Conservation (phyloP, 1,139 yeast species). For the Debaryomyces robertsiae region DNA sequence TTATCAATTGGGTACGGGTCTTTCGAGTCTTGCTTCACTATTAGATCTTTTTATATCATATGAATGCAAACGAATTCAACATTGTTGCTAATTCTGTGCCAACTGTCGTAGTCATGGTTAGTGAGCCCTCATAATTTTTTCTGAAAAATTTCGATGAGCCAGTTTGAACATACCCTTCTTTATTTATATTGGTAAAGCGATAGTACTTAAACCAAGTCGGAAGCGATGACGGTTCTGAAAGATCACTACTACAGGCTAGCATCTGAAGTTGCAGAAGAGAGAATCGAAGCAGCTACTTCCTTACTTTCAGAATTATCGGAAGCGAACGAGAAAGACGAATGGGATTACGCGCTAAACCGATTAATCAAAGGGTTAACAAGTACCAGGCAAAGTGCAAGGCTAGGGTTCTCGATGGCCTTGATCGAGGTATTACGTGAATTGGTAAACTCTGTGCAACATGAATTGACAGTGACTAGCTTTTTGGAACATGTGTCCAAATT, state of each 20-base stretch:
- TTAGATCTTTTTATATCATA: slow-evolving; percentile 7
- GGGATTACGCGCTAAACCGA: slow-evolving; percentile 80
- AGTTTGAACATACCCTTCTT: slow-evolving; percentile 2
- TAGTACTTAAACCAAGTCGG: not conserved
- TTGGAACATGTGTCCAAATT: slow-evolving; percentile 46
- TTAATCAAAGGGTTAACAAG: slow-evolving; percentile 81
- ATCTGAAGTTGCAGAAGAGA: slow-evolving; percentile 72
- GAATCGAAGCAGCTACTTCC: slow-evolving; percentile 70
- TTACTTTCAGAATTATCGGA: slow-evolving; percentile 60
- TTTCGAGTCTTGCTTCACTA: slow-evolving; percentile 5
- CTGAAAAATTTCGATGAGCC: slow-evolving; percentile 7
- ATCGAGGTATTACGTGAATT: slow-evolving; percentile 68
- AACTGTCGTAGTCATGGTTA: slow-evolving; percentile 1
- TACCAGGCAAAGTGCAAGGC: slow-evolving; percentile 78
- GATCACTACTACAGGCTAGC: slow-evolving; percentile 81
- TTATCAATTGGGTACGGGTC: slow-evolving; percentile 9
- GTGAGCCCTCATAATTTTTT: slow-evolving; percentile 5
- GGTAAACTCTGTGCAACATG: slow-evolving; percentile 29
- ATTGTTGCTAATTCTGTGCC: slow-evolving; percentile 11
- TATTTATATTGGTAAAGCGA: not conserved
- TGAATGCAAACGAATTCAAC: slow-evolving; percentile 16
- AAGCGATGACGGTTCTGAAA: slow-evolving; percentile 55
- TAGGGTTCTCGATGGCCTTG: slow-evolving; percentile 88
- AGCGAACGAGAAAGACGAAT: slow-evolving; percentile 56
- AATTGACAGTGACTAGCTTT: slow-evolving; percentile 36